Base-by-base conservation (phyloP, 306 rosid genomes). In the Begonia loranthoides region DNA sequence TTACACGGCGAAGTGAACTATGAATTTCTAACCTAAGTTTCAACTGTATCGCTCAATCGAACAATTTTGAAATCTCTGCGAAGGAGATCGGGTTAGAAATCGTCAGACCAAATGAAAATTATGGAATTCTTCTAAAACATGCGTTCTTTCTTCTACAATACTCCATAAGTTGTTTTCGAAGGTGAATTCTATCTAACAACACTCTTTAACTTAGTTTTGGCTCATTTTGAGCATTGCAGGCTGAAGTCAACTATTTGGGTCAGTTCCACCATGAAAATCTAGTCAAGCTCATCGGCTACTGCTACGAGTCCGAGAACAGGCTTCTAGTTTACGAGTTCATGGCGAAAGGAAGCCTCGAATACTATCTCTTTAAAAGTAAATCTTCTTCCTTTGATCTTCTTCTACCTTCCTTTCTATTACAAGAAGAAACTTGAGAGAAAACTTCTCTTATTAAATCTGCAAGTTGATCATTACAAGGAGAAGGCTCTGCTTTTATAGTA, bases 241-340 rank as follows among this genome's bases (percentile, higher is more conserved):
- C 87, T 6, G 95, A 89, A 85, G 87, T 89, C n/a, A 89, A 84
- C 62, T 84, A 89, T 78, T 71, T 89, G 33, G 80, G 97, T 52
- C 90, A 77, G 70, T 79, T 79, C 55, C 95, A 66, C 70, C 97
- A 89, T 65, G 76, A 77, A 72, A 89, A 89, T 71, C 72, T 89
- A 47, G 94, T 89, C 59, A 85, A 74, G 78, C 97, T 84, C 71
- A 66, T 89, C 65, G 95, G 97, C 40, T 89, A 75, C 49, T 89
- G 94, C 78, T 71, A 81, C 34, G 95, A 82, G 56, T 81, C 70
- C 6, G 83, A 75, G 33, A 77, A 75, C 50, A 73, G 97, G 70
- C 95, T 89, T 78, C 81, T 89, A 28, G 95, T 89, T 54, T 89
- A 89, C 21, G 97, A 89, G 79, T 84, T 56, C 63, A 69, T 89